phyloP scores from a whole-genome alignment of 2,329 filamentous ascomycete species.

The Talaromyces verruculosus region DNA sequence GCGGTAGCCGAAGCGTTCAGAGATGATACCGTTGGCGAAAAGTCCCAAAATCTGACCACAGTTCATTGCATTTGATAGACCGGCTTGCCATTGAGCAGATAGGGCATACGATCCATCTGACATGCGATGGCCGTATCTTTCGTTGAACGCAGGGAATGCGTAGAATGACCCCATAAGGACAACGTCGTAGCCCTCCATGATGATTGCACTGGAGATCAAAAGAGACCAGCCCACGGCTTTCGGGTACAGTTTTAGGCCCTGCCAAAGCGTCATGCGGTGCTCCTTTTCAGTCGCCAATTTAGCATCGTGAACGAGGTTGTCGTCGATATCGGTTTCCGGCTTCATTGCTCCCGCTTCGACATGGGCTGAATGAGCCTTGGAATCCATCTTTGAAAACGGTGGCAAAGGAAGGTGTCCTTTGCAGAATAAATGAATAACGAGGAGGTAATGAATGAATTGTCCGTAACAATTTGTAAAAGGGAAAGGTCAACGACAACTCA shows the following conservation, averaged over 20 bases:
- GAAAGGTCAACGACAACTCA: background rate
- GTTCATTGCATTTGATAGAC: constrained; percentile 45
- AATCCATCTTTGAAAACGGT: background rate
- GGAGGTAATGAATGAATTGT: background rate
- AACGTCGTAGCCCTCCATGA: constrained; percentile 88
- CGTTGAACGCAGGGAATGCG: constrained; percentile 43
- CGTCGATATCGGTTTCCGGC: background rate
- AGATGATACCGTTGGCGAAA: constrained; percentile 52
- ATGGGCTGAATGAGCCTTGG: background rate
- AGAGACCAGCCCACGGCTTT: constrained; percentile 83
- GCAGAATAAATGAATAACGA: background rate
- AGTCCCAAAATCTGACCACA: constrained; percentile 52
- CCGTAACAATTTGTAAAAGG: background rate
- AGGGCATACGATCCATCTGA: constrained; percentile 39
- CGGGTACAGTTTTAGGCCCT: constrained; percentile 79
- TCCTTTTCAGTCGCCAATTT: constrained; percentile 46
- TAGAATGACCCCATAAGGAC: constrained; percentile 80
- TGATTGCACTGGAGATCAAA: constrained; percentile 81
- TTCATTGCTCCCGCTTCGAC: background rate
- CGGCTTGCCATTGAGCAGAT: constrained; percentile 48
- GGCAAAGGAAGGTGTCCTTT: background rate
- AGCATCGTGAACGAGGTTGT: constrained; percentile 39
- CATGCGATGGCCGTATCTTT: constrained; percentile 39
- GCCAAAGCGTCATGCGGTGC: constrained; percentile 67
- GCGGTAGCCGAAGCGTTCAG: constrained; percentile 53